Base-by-base conservation (phyloP, 2,329 filamentous ascomycete species). In the Fusarium nanum region DNA sequence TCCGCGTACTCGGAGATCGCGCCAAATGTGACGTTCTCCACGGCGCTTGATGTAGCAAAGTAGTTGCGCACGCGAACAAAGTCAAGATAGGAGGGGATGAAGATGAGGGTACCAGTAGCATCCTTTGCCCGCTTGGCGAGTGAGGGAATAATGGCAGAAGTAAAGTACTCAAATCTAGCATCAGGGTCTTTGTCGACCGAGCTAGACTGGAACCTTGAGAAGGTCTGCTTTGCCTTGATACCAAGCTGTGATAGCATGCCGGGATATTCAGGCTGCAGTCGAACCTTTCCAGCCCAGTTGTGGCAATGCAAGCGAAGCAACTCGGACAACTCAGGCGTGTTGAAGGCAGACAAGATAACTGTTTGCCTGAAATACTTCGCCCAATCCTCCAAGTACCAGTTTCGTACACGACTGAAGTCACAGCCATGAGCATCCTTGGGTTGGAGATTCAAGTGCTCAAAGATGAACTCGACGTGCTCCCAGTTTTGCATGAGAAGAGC, bases 401-500 rank as follows among this genome's bases (percentile, higher is more conserved):
- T 89, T 53, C 94, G 88, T 8, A 98, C 93, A 20, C 96, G 92
- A 72, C 91, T 93, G 78, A 98, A 97, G 82, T 99, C 96, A 76
- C 93, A 97, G 70, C 92, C 94, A 79, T 98, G 94, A 1, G 93
- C 88, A 74, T 97, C 93, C 76, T 91, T 93, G 40, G 96, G 95
- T 75, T 97, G 93, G 23, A 92, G 85, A 78, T 99, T 99, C 67
- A 99, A 87, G 78, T 97, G 93, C 68, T 93, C 90, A 76, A 98
- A 94, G 74, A 98, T 92, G 78, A 92, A 93, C 78, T 97, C 93
- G 65, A 98, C 88, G 77, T 99, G 95, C 76, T 98, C 94, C 94
- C 95, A 98, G 79, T 97, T 98, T 79, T 99, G 96, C 94, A 98
- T 98, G 11, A 97, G 88, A 44, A 98, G 87, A 0, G 94, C 94